Conservation (phyloP, 495 filamentous ascomycete genomes). For the Lindgomyces ingoldianus region DNA sequence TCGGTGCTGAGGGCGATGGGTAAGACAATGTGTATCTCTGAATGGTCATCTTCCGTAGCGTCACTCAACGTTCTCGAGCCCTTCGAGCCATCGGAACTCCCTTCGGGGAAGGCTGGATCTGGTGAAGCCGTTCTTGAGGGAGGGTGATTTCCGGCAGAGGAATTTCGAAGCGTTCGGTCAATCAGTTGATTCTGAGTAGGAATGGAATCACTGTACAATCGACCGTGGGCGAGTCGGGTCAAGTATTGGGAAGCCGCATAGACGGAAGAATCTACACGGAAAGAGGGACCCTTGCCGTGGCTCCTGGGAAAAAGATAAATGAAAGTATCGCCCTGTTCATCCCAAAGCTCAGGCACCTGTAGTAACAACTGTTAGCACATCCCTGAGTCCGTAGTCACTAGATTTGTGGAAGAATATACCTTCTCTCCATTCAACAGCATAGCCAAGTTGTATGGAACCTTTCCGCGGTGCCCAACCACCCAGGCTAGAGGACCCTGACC, state of each 20-base stretch:
- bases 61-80: conserved; percentile 39
- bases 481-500: conserved; percentile 28
- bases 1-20: conserved; percentile 49
- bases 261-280: conserved; percentile 70
- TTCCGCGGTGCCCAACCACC: conserved; percentile 33
- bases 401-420: conserved; percentile 6
- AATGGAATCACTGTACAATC: conserved; percentile 39
- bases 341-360: conserved; percentile 86
- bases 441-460: conserved; percentile 33
- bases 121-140: conserved; percentile 28
- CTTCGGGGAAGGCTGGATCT: conserved; percentile 17
- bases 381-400: too few relatives aligned
- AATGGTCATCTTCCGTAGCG: conserved; percentile 42
- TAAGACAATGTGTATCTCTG: conserved; percentile 70
- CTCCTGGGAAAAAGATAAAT: conserved; percentile 77
- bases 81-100: conserved; percentile 39
- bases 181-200: conserved; percentile 7
- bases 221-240: conserved; percentile 66
- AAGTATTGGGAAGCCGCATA: conserved; percentile 72
- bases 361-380: background rate
- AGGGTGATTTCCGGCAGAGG: conserved; percentile 6
- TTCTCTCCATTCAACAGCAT: conserved; percentile 34
- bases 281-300: conserved; percentile 68
- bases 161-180: conserved; percentile 15
- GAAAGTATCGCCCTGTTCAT: conserved; percentile 76